Conservation (phyloP, 2,329 filamentous ascomycete species). For the Clarireedia sp. region DNA sequence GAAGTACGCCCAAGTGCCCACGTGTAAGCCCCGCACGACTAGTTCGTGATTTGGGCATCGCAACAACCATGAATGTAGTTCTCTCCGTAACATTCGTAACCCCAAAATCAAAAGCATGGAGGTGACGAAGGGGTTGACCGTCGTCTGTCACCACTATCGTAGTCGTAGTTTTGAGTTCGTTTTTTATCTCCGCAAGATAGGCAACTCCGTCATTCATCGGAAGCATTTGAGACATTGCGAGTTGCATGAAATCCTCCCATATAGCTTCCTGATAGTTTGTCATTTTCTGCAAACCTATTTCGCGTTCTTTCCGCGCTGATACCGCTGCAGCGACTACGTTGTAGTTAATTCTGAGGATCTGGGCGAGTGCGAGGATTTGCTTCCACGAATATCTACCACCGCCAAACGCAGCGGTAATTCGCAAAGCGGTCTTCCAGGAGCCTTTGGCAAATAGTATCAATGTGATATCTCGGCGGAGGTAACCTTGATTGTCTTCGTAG, state of each 20-base stretch:
- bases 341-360: neutral
- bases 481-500: neutral
- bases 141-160: neutral
- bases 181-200: neutral
- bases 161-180: neutral
- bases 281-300: neutral
- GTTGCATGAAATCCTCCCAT: conserved; percentile 6
- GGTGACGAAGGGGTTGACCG: neutral
- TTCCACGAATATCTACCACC: conserved; percentile 1
- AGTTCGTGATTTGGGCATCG: neutral
- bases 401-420: neutral
- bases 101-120: neutral
- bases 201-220: conserved; percentile 1
- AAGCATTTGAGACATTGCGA: conserved; percentile 3
- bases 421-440: neutral
- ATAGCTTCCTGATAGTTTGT: neutral
- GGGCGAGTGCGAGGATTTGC: neutral
- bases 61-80: neutral
- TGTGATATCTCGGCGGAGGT: neutral
- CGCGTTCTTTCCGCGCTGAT: neutral
- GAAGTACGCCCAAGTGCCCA: neutral
- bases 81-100: neutral
- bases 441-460: neutral
- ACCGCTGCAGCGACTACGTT: neutral
- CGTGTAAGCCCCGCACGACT: too few relatives aligned